These are phyloP conservation scores for Penicillium mononematosum DNA, from an alignment of 495 filamentous ascomycete genomes.

Conservation along the genomic window DNA sequence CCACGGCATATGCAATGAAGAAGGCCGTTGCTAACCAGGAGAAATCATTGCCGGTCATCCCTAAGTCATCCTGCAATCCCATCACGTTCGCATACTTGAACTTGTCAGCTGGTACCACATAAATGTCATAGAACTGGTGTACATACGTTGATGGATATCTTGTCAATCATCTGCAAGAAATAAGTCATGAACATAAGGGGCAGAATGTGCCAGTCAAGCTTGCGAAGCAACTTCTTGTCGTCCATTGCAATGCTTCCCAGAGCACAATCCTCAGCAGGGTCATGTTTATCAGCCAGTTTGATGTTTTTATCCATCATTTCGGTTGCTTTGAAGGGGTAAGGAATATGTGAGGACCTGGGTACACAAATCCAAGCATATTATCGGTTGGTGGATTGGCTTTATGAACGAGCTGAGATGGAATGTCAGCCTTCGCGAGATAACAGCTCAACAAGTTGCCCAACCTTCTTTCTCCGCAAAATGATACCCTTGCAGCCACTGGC, in stretches of 20 bases:
- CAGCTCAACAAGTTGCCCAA: constrained; percentile 1
- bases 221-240: constrained; percentile 42
- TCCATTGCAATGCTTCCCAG: constrained; percentile 24
- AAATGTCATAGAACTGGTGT: too few relatives aligned
- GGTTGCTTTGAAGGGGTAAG: not conserved
- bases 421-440: constrained; percentile 3
- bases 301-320: constrained; percentile 15
- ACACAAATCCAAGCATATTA: not conserved
- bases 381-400: constrained; percentile 1
- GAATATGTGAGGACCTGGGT: not conserved
- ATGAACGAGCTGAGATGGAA: not conserved
- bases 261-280: constrained; percentile 18
- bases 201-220: constrained; percentile 55
- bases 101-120: not conserved
- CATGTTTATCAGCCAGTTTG: constrained; percentile 8
- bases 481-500: constrained; percentile 4
- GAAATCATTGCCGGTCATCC: constrained; percentile 53
- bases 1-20: constrained; percentile 55
- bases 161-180: constrained; percentile 66
- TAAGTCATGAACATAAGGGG: constrained; percentile 62
- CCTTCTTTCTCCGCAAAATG: constrained; percentile 4
- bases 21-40: constrained; percentile 54
- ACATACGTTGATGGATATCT: constrained; percentile 59
- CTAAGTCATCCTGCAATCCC: constrained; percentile 51
- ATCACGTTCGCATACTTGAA: constrained; percentile 57